phyloP scores from a whole-genome alignment of 2,329 filamentous ascomycete genomes.

The Bisporella sp. region DNA sequence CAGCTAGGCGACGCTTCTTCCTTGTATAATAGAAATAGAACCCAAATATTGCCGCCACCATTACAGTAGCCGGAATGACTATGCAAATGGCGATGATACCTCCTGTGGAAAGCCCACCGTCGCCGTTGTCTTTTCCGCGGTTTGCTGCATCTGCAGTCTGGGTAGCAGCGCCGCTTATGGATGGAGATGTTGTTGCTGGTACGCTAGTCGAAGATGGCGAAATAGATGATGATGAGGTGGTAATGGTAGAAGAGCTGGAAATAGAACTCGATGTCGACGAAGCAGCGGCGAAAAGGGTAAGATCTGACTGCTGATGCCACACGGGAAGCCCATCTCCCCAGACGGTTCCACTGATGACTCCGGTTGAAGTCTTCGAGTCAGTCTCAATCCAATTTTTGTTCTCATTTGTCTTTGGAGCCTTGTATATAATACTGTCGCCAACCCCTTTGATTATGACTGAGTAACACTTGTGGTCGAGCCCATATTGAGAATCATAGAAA shows the following conservation, averaged over 20 bases:
- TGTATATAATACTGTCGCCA: too few species aligned
- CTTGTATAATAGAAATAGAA: too few species aligned
- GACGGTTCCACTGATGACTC: neutral
- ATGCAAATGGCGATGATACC: too few species aligned
- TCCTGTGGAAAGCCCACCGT: too few species aligned
- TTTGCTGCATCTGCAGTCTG: neutral
- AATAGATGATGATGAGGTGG: neutral
- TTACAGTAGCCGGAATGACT: too few species aligned
- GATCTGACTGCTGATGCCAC: neutral
- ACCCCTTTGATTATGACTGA: too few species aligned
- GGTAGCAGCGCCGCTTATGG: neutral
- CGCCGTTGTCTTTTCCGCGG: neutral
- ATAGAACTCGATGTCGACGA: neutral
- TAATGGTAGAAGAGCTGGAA: neutral
- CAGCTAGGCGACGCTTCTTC: too few species aligned
- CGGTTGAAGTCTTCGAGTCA: too few species aligned
- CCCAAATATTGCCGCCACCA: too few species aligned
- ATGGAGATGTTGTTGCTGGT: neutral
- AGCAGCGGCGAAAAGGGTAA: neutral
- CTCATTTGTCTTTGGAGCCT: too few species aligned
- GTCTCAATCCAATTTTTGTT: too few species aligned
- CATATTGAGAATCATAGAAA: neutral
- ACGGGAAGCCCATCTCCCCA: neutral
- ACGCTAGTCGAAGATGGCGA: neutral
- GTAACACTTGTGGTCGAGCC: neutral